These are phyloP conservation scores for Pyracantha coccinea DNA, from an alignment of 331 rosid species.

Conservation along the genomic window DNA sequence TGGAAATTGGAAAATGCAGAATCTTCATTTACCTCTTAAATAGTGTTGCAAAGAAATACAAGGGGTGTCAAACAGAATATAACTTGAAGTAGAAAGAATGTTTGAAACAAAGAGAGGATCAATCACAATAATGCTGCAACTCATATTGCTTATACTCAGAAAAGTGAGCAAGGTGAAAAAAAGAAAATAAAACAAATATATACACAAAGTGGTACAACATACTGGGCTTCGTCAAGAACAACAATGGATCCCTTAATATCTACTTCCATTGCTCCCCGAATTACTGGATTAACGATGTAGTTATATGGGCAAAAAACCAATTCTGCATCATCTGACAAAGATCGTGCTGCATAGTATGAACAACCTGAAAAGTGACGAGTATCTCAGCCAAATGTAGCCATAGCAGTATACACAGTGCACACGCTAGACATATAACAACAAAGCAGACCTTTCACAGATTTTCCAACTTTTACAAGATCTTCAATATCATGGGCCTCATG, in stretches of 20 bases:
- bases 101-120: background rate
- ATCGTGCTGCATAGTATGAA: constrained; percentile 89
- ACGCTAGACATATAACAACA: background rate
- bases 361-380: constrained; percentile 44
- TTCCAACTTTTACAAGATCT: constrained; percentile 84
- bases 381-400: background rate
- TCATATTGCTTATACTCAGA: background rate
- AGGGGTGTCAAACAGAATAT: background rate
- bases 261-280: constrained; percentile 89
- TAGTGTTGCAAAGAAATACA: background rate
- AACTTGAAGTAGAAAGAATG: background rate
- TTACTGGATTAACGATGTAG: constrained; percentile 84
- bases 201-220: constrained; percentile 21
- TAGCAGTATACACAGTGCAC: background rate
- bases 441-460: constrained; percentile 58
- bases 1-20: background rate
- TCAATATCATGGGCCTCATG: constrained; percentile 88
- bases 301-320: constrained; percentile 91
- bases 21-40: background rate
- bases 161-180: constrained; percentile 1
- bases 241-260: constrained; percentile 81
- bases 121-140: background rate
- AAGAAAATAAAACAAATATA: background rate
- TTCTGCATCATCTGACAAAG: constrained; percentile 77
- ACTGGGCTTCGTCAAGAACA: constrained; percentile 97